Percentiles rank a stretch among this genome's conserved stretches.
Evolutionary conservation across 176 grass and related monocot genomes (phyloP).

Genomic region (Poa pratensis): DNA sequence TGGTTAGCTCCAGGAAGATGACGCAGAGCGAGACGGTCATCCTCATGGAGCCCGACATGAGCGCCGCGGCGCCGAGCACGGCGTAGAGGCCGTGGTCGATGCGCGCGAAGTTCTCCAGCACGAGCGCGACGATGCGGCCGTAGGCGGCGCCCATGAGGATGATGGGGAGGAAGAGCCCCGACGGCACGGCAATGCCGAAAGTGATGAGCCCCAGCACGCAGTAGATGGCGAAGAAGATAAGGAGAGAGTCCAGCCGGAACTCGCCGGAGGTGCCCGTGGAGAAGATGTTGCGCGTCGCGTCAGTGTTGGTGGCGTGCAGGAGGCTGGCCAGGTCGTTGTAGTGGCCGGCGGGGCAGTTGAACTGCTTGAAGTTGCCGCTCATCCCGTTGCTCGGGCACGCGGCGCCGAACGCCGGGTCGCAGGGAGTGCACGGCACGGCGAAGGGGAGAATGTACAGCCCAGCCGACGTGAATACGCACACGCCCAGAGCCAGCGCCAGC

Average conservation of each 20-base stretch:
- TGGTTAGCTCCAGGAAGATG: conserved; percentile 98
- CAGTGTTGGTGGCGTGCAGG: conserved; percentile 88
- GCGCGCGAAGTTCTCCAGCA: conserved; percentile 34
- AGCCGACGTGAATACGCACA: conserved; percentile 70
- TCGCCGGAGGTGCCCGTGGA: conserved; percentile 75
- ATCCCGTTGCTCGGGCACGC: conserved; percentile 61
- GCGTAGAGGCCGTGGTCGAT: conserved; percentile 94
- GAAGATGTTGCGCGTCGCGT: conserved; percentile 94
- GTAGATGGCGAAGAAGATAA: conserved; percentile 87
- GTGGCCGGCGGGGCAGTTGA: conserved; percentile 81
- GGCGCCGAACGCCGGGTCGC: conserved; percentile 45
- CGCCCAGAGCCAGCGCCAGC: conserved; percentile 60
- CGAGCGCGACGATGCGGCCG: conserved; percentile 66
- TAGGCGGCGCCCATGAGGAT: conserved; percentile 98
- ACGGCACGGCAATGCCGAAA: conserved; percentile 94
- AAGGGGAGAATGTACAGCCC: conserved; percentile 79
- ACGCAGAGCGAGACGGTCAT: conserved; percentile 98
- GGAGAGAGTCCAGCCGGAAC: conserved; percentile 74
- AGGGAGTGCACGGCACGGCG: conserved; percentile 74
- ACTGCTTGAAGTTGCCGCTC: conserved; percentile 98
- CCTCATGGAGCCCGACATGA: conserved; percentile 90
- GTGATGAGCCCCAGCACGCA: conserved; percentile 86
- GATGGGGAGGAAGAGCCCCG: conserved; percentile 94
- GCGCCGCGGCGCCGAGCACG: conserved; percentile 82
- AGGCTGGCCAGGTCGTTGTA: conserved; percentile 95